Conservation (phyloP, 768 basidiomycete genomes). For the Boletus sp. region DNA sequence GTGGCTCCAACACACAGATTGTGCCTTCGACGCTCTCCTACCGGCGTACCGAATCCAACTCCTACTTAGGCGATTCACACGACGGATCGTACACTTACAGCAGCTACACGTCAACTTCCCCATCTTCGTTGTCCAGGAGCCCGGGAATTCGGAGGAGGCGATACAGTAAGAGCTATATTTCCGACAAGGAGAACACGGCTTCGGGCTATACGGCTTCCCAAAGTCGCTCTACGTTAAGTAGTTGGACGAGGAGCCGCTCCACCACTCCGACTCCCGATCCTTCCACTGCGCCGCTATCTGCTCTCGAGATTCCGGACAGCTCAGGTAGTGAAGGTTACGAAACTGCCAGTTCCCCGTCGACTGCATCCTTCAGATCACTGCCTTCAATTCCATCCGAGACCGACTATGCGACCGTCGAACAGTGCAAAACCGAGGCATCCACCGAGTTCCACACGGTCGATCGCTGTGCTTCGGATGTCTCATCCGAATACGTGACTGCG, state of each 20-base stretch:
- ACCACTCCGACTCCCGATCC: conserved; percentile 32
- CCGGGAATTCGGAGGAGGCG: conserved; percentile 55
- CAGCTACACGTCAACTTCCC: conserved; percentile 40
- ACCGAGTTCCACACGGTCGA: conserved; percentile 52
- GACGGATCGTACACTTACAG: conserved; percentile 37
- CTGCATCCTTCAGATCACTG: conserved; percentile 53
- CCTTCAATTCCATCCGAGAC: conserved; percentile 60
- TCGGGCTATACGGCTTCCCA: conserved; percentile 35
- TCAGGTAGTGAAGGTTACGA: conserved; percentile 55
- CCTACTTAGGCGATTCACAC: conserved; percentile 57
- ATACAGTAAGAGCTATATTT: conserved; percentile 38
- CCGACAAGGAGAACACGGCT: conserved; percentile 58
- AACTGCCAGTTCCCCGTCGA: conserved; percentile 42
- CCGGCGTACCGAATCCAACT: conserved; percentile 51
- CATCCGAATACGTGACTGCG: conserved; percentile 53
- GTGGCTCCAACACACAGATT: conserved; percentile 43
- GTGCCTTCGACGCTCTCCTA: conserved; percentile 52
- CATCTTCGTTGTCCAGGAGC: conserved; percentile 57
- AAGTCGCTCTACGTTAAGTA: conserved; percentile 34
- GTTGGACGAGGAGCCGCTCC: conserved; percentile 35
- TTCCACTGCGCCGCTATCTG: conserved; percentile 28
- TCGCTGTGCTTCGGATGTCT: conserved; percentile 39
- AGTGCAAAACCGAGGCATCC: conserved; percentile 41
- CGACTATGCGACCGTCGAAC: conserved; percentile 42
- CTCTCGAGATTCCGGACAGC: conserved; percentile 29